Evolutionary conservation across 345 rosid species (phyloP), one percentile per base, ranked within the genome.

Genomic region (Physaria fendleri): DNA sequence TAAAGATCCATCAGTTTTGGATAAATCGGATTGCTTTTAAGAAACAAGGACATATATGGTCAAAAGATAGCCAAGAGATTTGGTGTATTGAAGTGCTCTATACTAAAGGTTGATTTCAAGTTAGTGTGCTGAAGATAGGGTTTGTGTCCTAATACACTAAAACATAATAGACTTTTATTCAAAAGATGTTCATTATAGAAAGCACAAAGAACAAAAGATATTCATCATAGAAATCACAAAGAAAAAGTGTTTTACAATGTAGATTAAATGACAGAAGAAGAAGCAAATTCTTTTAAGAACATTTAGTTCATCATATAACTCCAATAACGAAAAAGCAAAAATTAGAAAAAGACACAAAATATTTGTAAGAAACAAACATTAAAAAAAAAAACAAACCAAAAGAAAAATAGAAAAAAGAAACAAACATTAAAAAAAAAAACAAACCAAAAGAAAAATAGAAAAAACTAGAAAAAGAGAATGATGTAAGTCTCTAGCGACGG

Each of bases 401-500:
- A 7, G 15, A 14, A 11, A 23, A 6, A 8, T 15, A 16, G 2
- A 27, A 55, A 28, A 20, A 29, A 51, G 25, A 59, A 32, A 41
- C 34, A 34, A 42, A 41, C 40, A 48, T 1, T 18, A 44, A 17
- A 28, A 39, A 4, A 0, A 6, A n/a, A 8, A 41, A 40, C 21
- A 40, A 40, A 16, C 45, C 20, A 4, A 14, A 21, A 1, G 15
- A 14, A 11, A 23, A 6, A 8, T 15, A 16, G 2, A 27, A 55
- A 28, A 20, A 29, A 51, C 22, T 20, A 8, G 20, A 25, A 42
- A 27, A 38, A 41, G 10, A 1, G 6, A 42, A 42, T 6, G 24
- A 48, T 15, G 11, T 14, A 20, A 42, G 22, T 68, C 41, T 39
- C 32, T 73, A 66, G 8, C 76, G 79, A 33, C 77, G 78, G 20